Conservation (phyloP, 2,329 filamentous ascomycete species). For the Rutstroemia sp. region DNA sequence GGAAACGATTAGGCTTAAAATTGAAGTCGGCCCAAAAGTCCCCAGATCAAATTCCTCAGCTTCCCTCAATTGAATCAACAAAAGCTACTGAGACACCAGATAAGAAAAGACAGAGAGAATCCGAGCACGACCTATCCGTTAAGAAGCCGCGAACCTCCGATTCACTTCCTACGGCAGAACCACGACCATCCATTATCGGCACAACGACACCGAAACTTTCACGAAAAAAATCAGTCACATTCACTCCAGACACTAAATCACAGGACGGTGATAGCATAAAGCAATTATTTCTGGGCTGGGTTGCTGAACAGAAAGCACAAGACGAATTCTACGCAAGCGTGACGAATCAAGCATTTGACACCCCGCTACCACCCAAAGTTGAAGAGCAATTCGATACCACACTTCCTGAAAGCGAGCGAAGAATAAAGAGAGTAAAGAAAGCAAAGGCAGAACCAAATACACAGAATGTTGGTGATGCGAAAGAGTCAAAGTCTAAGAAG, state of each 20-base stretch:
- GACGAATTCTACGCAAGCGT: constrained; percentile 21
- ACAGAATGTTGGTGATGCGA: constrained; percentile 13
- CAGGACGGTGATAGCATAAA: constrained; percentile 48
- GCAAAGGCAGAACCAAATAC: constrained; percentile 12
- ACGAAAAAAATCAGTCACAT: constrained; percentile 53
- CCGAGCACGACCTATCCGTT: constrained; percentile 13
- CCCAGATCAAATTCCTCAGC: constrained; percentile 10
- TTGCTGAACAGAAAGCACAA: constrained; percentile 29
- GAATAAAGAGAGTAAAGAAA: constrained; percentile 26
- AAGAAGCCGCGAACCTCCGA: constrained; percentile 26
- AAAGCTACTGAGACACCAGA: constrained; percentile 16
- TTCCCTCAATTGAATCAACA: constrained; percentile 10
- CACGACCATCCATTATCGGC: constrained; percentile 9
- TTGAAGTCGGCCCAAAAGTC: constrained; percentile 43
- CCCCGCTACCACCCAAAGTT: constrained; percentile 22
- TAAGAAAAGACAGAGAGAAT: constrained; percentile 21
- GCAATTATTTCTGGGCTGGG: constrained; percentile 44
- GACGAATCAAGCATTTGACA: constrained; percentile 20
- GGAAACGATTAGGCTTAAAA: constrained; percentile 53
- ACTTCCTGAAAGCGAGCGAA: constrained; percentile 25
- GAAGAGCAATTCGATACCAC: constrained; percentile 24
- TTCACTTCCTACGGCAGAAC: constrained; percentile 3
- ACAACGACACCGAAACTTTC: constrained; percentile 23
- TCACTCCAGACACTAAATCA: constrained; percentile 54
- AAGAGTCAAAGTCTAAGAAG: constrained; percentile 6